These are phyloP conservation scores for Gloeopeniophorella convolvens DNA, from an alignment of 768 basidiomycete species.

Conservation along the genomic window DNA sequence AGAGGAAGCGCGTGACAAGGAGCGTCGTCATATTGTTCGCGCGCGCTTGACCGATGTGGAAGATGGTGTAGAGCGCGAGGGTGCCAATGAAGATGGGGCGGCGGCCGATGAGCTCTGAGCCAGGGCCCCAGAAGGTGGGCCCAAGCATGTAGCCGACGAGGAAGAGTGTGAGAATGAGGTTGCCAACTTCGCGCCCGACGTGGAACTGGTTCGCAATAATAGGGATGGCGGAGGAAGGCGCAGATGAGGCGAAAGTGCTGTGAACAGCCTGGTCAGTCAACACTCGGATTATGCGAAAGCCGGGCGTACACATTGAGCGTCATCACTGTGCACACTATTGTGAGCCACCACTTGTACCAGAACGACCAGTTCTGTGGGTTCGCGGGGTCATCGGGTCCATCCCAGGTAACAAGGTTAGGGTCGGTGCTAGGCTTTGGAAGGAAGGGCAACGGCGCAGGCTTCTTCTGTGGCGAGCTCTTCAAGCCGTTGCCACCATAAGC, in stretches of 20 bases:
- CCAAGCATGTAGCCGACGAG: conserved; percentile 21
- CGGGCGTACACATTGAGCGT: conserved; percentile 17
- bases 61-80: neutral
- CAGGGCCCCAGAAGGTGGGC: conserved; percentile 21
- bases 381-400: conserved; percentile 12
- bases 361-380: conserved; percentile 22
- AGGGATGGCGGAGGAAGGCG: conserved; percentile 16
- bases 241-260: conserved; percentile 25
- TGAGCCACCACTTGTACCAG: conserved; percentile 16
- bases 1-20: conserved; percentile 23
- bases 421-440: conserved; percentile 4
- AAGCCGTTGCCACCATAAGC: too few relatives aligned
- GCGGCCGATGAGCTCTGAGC: conserved; percentile 21
- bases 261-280: neutral
- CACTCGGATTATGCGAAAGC: neutral
- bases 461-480: neutral
- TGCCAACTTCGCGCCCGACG: conserved; percentile 19
- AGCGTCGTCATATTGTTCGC: conserved; percentile 18
- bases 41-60: conserved; percentile 13
- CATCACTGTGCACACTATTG: neutral
- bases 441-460: neutral
- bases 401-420: conserved; percentile 16
- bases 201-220: conserved; percentile 19
- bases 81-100: conserved; percentile 16
- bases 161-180: conserved; percentile 21